These are phyloP conservation scores for Rhizodiscina lignyota DNA, from an alignment of 495 filamentous ascomycete genomes.

Conservation along the genomic window DNA sequence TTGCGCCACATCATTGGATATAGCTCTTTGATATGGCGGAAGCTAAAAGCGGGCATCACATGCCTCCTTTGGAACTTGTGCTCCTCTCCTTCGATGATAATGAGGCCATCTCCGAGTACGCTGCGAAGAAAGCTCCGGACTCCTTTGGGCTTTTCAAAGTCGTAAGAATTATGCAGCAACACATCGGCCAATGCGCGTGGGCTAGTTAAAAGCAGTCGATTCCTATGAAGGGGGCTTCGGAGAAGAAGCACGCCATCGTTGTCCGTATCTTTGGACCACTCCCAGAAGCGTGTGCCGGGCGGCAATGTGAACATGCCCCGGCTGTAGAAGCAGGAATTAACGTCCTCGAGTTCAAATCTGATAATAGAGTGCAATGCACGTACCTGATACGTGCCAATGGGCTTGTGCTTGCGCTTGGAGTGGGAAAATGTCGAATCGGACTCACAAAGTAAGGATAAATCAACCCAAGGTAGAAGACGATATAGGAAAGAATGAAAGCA, in stretches of 20 bases:
- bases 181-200: slow-evolving; percentile 18
- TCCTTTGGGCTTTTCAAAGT: slow-evolving; percentile 33
- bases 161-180: slow-evolving; percentile 24
- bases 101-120: slow-evolving; percentile 18
- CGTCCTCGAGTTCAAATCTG: not conserved
- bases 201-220: slow-evolving; percentile 11
- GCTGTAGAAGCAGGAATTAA: not conserved
- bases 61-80: slow-evolving; percentile 20
- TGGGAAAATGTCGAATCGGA: not conserved
- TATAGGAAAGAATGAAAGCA: no score
- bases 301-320: slow-evolving; percentile 9
- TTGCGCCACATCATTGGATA: slow-evolving; percentile 26
- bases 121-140: slow-evolving; percentile 17
- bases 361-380: no score
- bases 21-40: slow-evolving; percentile 20
- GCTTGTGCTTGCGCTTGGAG: not conserved
- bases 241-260: slow-evolving; percentile 19
- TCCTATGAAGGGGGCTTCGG: slow-evolving; percentile 12
- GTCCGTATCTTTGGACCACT: slow-evolving; percentile 9
- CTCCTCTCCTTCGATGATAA: slow-evolving; percentile 20
- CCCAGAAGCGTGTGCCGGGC: slow-evolving; percentile 3
- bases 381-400: no score
- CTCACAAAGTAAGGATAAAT: not conserved
- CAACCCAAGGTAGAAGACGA: no score
- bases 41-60: slow-evolving; percentile 19